phyloP scores from a whole-genome alignment of 805 yeast species.

The Blastobotrys attinorum region DNA sequence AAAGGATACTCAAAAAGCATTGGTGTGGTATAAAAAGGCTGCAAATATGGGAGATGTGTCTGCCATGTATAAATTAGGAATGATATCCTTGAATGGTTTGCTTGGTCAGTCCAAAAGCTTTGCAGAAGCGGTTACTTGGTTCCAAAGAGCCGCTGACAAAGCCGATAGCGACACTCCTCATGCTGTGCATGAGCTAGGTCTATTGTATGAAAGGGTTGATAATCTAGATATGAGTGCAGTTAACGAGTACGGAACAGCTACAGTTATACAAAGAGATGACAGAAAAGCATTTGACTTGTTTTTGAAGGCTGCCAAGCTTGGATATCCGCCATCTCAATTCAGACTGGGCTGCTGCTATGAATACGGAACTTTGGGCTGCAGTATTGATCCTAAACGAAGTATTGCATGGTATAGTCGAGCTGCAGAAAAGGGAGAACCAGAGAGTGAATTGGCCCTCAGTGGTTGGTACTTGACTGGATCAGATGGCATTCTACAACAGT shows the following conservation, averaged over 20 bases:
- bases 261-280: conserved; percentile 22
- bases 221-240: conserved; percentile 17
- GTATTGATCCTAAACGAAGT: conserved; percentile 47
- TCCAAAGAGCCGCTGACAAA: conserved; percentile 39
- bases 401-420: conserved; percentile 70
- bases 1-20: conserved; percentile 39
- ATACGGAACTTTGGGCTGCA: conserved; percentile 50
- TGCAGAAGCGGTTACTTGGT: conserved; percentile 42
- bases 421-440: conserved; percentile 55
- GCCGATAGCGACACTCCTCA: conserved; percentile 43
- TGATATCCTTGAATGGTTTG: conserved; percentile 47
- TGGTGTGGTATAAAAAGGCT: conserved; percentile 48
- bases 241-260: conserved; percentile 13
- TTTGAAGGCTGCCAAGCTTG: conserved; percentile 49
- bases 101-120: conserved; percentile 35
- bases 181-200: conserved; percentile 51
- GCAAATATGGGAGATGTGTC: conserved; percentile 55
- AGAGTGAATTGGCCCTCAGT: conserved; percentile 62
- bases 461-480: conserved; percentile 81
- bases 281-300: conserved; percentile 44
- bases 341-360: conserved; percentile 67
- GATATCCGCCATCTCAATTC: conserved; percentile 61
- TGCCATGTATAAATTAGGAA: conserved; percentile 69
- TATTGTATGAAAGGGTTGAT: conserved; percentile 42
- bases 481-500: conserved; percentile 45